A percentile compares a stretch with the other conserved stretches of the same genome.
phyloP scores from a whole-genome alignment of 768 basidiomycete genomes.

The Tubosaeta brunneosetosa region DNA sequence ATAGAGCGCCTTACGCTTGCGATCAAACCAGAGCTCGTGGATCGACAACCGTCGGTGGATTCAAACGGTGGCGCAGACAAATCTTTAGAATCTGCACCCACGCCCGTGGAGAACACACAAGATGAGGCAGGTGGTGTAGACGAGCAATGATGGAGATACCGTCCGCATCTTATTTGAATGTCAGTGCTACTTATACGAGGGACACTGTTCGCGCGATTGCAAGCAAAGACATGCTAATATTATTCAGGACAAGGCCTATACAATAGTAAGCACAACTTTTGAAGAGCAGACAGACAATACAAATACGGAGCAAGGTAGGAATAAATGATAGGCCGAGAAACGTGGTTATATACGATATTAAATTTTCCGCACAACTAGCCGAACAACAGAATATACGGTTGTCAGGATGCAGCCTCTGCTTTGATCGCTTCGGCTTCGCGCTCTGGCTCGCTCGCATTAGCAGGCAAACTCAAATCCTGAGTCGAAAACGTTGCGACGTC shows the following conservation, averaged over 20 bases:
- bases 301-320: slow-evolving; percentile 36
- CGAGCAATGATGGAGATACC: slow-evolving; percentile 19
- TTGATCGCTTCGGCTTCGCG: slow-evolving; percentile 63
- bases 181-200: slow-evolving; percentile 17
- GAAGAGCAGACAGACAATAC: slow-evolving; percentile 32
- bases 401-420: slow-evolving; percentile 48
- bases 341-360: slow-evolving; percentile 31
- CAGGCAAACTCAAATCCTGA: slow-evolving; percentile 60
- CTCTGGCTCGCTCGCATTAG: slow-evolving; percentile 56
- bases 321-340: slow-evolving; percentile 33
- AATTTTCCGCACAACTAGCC: slow-evolving; percentile 26
- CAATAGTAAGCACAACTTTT: slow-evolving; percentile 34
- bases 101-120: slow-evolving; percentile 32
- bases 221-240: slow-evolving; percentile 23
- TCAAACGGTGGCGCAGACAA: slow-evolving; percentile 38
- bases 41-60: slow-evolving; percentile 23
- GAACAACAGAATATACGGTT: slow-evolving; percentile 21
- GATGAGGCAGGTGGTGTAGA: slow-evolving; percentile 38
- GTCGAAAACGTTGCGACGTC: slow-evolving; percentile 66
- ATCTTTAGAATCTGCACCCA: slow-evolving; percentile 43
- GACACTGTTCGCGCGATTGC: slow-evolving; percentile 10
- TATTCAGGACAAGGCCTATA: slow-evolving; percentile 30
- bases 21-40: slow-evolving; percentile 35
- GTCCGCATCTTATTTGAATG: slow-evolving; percentile 15
- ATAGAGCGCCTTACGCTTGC: slow-evolving; percentile 55